Evolutionary conservation across 805 yeast genomes (phyloP), one percentile per base, ranked within the genome.

Genomic region (Monosporozyma aerobia): DNA sequence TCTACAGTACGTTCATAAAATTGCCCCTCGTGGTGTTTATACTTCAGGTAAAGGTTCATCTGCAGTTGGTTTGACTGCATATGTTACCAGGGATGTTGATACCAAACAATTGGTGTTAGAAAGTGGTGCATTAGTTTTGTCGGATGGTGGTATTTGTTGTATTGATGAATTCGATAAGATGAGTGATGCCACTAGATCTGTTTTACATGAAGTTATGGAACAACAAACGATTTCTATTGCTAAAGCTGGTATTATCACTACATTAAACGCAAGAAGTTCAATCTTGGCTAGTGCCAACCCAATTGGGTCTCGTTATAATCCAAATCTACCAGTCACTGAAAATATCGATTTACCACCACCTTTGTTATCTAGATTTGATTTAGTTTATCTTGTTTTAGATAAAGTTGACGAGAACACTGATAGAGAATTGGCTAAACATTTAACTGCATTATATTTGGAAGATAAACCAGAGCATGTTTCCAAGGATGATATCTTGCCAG

Each of bases 31-130:
- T 66, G 99, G 99, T 59, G 88, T 94, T 41, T 94, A 90, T 70
- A 94, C 99, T 3, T 90, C 97, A 0, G 99, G 99, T 69, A 94
- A 94, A 64, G 99, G 99, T 50, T 90, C 97, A 0, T 94, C 99
- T 33, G 99, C 99, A 0, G 99, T 94, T 49, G 99, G 99, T 76
- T 76, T 94, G 63, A 94, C 99, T 0, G 99, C 99, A 0, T 94
- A 94, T 67, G 85, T 94, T 52, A 90, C 99, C 8, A 77, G 97
- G 63, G 99, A 94, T 67, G 78, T 87, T 29, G 98, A 94, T 63
- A 89, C 98, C 0, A 87, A 82, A 63, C 99, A 94, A 68, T 72
- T 92, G 49, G 99, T 94, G 3, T 76, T 94, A 51, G 99, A 94
- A 67, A 80, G 90, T 62, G 99, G 99, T 68, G 99, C 99, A 0